Evolutionary conservation across 305 asterid species (phyloP).

Genomic region (Stenogyne calaminthoides): DNA sequence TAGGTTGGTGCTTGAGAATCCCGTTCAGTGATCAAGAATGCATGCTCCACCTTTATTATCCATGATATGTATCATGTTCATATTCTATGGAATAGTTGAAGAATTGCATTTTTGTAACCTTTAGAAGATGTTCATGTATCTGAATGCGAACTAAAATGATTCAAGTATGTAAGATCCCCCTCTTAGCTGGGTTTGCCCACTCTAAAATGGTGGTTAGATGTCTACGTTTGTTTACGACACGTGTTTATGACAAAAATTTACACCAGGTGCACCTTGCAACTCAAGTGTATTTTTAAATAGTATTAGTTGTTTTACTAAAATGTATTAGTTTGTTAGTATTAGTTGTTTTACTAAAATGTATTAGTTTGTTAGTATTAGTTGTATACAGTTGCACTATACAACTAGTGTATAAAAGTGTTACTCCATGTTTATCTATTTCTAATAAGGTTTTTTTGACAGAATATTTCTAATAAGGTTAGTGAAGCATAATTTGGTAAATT

Average conservation of each 20-base stretch:
- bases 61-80: not conserved
- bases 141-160: not conserved
- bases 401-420: too few species aligned
- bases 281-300: too few species aligned
- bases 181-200: too few species aligned
- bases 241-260: too few species aligned
- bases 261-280: too few species aligned
- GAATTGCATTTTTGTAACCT: not conserved
- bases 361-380: too few species aligned
- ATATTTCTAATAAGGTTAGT: not conserved
- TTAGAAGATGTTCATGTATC: not conserved
- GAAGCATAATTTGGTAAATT: not conserved
- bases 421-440: too few species aligned
- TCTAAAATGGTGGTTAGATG: not conserved
- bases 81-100: not conserved
- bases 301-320: too few species aligned
- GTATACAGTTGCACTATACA: too few species aligned
- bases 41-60: not conserved
- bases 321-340: too few species aligned
- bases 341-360: too few species aligned
- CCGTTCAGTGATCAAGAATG: not conserved
- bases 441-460: too few species aligned
- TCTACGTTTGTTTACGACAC: not conserved
- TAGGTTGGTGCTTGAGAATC: not conserved
- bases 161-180: not conserved